Evolutionary conservation across 1,139 yeast genomes (phyloP), one percentile per base, ranked within the genome.

Genomic region (Kodamaea sp.): DNA sequence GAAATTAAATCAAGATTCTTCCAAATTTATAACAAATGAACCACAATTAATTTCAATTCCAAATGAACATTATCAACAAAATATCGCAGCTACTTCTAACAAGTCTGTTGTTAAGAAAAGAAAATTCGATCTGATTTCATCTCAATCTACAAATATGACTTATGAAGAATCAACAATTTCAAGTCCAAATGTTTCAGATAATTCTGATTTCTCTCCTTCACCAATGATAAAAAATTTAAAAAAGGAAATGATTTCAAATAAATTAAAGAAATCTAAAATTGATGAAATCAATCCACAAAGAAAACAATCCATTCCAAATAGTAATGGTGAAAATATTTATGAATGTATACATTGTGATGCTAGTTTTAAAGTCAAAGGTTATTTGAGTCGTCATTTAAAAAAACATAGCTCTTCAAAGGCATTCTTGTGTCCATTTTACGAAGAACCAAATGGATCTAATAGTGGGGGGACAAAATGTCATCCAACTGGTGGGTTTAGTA

Each of bases 401-500:
- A 78, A 76, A 49, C 82, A 77, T 52, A 65, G 64, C 40, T 46
- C 67, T 3, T 53, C 67, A 23, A 76, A 75, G 51, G 80, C 81
- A 10, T 78, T 74, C 54, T 55, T 59, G 39, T 78, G 83, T 53
- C 83, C 83, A 2, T 78, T 73, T 55, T 76, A 62, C 52, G 65
- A 67, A 46, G 70, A 69, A 32, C 58, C 62, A n/a, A 24, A 37
- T 8, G 44, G 42, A 6, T 24, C 27, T 22, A 36, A 32, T 29
- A 24, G 38, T 8, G n/a, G n/a, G 11, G 76, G 75, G 3, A 66
- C 77, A 0, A 67, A 71, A 48, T 78, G 83, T 52, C 83, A 77
- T 54, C 78, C 79, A 30, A 74, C 77, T 2, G 82, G 83, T 26
- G 80, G 79, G 4, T 78, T 78, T 50, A 73, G 80, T 6, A 62